Evolutionary conservation across 2,329 filamentous ascomycete species (phyloP), one percentile per base, ranked within the genome.

Genomic region (Macrophomina tecta): DNA sequence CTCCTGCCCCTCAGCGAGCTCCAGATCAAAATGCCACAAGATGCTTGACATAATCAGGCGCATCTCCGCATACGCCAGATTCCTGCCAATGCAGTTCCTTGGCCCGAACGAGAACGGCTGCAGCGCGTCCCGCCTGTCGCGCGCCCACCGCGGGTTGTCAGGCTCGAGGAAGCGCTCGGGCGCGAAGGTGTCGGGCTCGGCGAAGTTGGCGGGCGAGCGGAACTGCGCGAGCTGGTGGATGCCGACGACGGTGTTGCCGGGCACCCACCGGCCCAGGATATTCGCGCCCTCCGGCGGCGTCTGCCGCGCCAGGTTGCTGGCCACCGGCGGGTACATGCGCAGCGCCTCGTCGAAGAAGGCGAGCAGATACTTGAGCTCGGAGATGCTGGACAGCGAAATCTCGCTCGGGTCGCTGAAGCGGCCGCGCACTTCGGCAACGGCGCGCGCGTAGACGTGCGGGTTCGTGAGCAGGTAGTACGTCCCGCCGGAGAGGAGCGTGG

Each of bases 101-200:
- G 80, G 74, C 0, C 82, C 83, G 38, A 79, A 73, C 1, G 77
- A 79, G 70, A 85, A 85, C 0, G 82, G 73, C 28, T 83, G 78
- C 14, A 82, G 67, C 14, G 73, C 80, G 8, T 71, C 72, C 51
- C 73, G 74, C 32, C 77, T 70, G 45, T 78, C 76, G n/a, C 69
- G 68, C 0, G 68, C 71, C 23, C 71, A 79, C 8, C 64, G n/a
- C 66, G 56, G 48, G 72, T 70, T 0, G 71, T 69, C 68, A 11
- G 72, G 69, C 0, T 71, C 73, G 2, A 80, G 64, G 80, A 81
- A 83, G 28, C 81, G 73, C 63, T 82, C 78, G 4, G 82, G 81
- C 4, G 74, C 68, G 63, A 80, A 83, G 11, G 69, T 67, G 5
- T 73, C 56, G 0, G 80, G 73, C n/a, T 77, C 69, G 30, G 70